These are phyloP conservation scores for Hypsizygus marmoreus DNA, from an alignment of 768 basidiomycete genomes.

Conservation along the genomic window DNA sequence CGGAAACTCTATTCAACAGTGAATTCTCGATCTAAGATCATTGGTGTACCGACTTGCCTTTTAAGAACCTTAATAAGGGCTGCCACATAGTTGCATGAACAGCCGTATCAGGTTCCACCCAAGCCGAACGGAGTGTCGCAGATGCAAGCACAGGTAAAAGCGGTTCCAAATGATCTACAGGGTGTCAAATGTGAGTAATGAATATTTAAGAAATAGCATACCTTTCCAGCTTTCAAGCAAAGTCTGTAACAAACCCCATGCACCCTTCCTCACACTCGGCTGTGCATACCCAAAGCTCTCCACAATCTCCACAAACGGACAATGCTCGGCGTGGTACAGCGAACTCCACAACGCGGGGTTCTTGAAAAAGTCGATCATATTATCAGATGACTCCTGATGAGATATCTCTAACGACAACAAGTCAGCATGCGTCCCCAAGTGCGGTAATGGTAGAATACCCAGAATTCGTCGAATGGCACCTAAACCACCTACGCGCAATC, in stretches of 20 bases:
- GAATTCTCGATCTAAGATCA: not conserved
- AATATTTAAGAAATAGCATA: slow-evolving; percentile 17
- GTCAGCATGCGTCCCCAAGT: not conserved
- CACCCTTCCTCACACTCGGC: slow-evolving; percentile 70
- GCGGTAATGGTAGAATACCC: slow-evolving; percentile 37
- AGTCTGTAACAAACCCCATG: slow-evolving; percentile 59
- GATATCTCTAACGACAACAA: slow-evolving; percentile 17
- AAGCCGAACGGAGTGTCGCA: slow-evolving; percentile 65
- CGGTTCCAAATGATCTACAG: slow-evolving; percentile 24
- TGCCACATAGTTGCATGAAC: slow-evolving; percentile 74
- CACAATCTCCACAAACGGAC: slow-evolving; percentile 43
- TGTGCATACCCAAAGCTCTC: slow-evolving; percentile 63
- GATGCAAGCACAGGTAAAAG: slow-evolving; percentile 51
- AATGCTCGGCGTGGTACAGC: slow-evolving; percentile 44
- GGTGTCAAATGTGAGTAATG: not conserved
- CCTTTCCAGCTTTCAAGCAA: slow-evolving; percentile 50
- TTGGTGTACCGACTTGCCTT: slow-evolving; percentile 47
- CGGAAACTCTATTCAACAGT: slow-evolving; percentile 55
- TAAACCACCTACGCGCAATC: slow-evolving; percentile 68
- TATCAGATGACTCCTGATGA: slow-evolving; percentile 22
- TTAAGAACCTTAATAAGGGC: slow-evolving; percentile 70
- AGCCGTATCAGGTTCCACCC: slow-evolving; percentile 66
- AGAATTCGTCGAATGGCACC: slow-evolving; percentile 66
- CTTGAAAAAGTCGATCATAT: slow-evolving; percentile 40
- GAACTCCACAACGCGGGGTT: slow-evolving; percentile 64